Conservation (phyloP, 1,139 yeast genomes). For the Debaryomyces coudertii region DNA sequence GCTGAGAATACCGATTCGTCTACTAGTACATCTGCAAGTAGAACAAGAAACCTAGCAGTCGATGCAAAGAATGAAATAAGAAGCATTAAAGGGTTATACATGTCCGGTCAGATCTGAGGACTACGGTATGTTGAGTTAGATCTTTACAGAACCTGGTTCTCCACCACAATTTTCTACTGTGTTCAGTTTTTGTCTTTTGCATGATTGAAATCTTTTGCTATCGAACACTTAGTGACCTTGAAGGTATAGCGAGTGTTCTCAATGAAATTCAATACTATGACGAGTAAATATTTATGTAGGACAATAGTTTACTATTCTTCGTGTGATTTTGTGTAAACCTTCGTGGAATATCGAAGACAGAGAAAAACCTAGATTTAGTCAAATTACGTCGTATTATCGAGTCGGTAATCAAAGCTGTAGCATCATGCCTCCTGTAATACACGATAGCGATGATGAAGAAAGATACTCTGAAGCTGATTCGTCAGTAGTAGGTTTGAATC, state of each 20-base stretch:
- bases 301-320: background rate
- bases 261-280: background rate
- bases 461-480: conserved; percentile 18
- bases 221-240: background rate
- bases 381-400: background rate
- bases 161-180: background rate
- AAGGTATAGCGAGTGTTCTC: background rate
- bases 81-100: conserved; percentile 46
- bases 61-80: conserved; percentile 47
- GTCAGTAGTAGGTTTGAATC: conserved; percentile 13
- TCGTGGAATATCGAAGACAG: background rate
- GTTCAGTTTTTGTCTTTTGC: background rate
- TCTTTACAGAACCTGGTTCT: too few species aligned
- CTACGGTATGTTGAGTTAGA: background rate
- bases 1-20: conserved; percentile 15
- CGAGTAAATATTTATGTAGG: background rate
- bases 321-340: conserved; percentile 3
- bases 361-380: background rate
- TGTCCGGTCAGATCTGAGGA: conserved; percentile 42
- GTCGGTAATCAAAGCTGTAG: background rate
- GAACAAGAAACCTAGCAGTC: conserved; percentile 35
- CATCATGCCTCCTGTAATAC: conserved; percentile 19
- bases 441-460: conserved; percentile 21
- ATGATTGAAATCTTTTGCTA: background rate
- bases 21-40: conserved; percentile 13